Evolutionary conservation across 352 stramenopile species (phyloP), one percentile per base, ranked within the genome.

Genomic region (Globisporangium mamillatum): DNA sequence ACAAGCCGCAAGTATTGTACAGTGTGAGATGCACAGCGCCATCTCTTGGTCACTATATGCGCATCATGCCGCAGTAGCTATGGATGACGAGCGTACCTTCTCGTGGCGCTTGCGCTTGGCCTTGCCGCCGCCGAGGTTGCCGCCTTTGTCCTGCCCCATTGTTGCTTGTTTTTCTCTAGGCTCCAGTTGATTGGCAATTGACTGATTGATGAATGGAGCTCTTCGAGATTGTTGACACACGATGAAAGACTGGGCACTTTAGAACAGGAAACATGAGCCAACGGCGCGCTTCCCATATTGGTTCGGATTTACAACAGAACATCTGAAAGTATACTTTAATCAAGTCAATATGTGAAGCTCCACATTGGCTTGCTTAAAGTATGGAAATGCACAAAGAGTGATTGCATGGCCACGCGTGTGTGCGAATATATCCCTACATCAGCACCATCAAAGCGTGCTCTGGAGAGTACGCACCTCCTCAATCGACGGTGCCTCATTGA

Each of bases 91-190:
- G 18, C 48, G 29, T 27, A 67, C 66, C 44, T 71, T 71, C 53
- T 63, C 27, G 36, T 67, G 52, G 50, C 60, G 66, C 60, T 67
- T 71, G 66, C 60, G 59, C 52, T 71, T 67, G 20, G 20, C 10
- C 50, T 68, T 71, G 66, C 66, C 63, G 61, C 46, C 57, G 18
- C 60, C 55, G 41, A 64, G 20, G 60, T 64, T 71, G 52, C 53
- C 60, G 52, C 60, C 66, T 36, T 67, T 66, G 60, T 71, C 60
- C 60, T 63, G 60, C 25, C 59, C 66, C 66, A 67, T 68, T 52
- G 38, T 22, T 46, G 48, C 27, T 61, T 50, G 36, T 61, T 62
- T 54, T 22, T 25, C 2, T 24, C 24, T 63, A 41, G 58, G 41
- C 41, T 50, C 41, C 16, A 50, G 41, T 50, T 63, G 36, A 54